phyloP scores from a whole-genome alignment of 1,284 basidiomycete species.

The Pisolithus thermaeus region DNA sequence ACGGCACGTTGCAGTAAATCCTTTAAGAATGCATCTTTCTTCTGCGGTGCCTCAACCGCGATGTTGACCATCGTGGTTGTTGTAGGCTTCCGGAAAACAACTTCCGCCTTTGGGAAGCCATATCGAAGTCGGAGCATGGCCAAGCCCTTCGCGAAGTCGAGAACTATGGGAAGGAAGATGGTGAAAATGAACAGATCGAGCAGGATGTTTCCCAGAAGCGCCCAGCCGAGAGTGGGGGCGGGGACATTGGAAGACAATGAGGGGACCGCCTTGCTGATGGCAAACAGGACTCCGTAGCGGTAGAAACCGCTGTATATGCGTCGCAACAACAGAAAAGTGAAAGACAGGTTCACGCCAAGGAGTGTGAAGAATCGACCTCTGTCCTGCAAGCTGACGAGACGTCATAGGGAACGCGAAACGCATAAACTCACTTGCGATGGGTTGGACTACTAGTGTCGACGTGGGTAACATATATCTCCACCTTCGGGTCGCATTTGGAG shows the following conservation, averaged over 20 bases:
- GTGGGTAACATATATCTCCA: conserved; percentile 28
- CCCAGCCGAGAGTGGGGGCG: conserved; percentile 12
- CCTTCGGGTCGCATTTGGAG: conserved; percentile 10
- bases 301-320: conserved; percentile 20
- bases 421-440: conserved; percentile 19
- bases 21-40: conserved; percentile 22
- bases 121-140: conserved; percentile 19
- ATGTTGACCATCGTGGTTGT: conserved; percentile 22
- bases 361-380: conserved; percentile 24
- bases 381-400: conserved; percentile 6
- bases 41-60: conserved; percentile 20
- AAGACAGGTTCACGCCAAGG: conserved; percentile 21
- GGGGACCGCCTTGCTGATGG: conserved; percentile 19
- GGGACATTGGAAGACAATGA: conserved; percentile 8
- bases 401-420: background rate
- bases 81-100: conserved; percentile 28
- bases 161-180: conserved; percentile 19
- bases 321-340: conserved; percentile 18
- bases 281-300: conserved; percentile 25
- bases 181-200: conserved; percentile 23
- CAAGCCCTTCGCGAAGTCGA: conserved; percentile 15
- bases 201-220: conserved; percentile 21
- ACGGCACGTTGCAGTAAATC: conserved; percentile 24
- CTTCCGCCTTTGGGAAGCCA: conserved; percentile 24
- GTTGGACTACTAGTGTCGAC: conserved; percentile 17